phyloP scores from a whole-genome alignment of 257 asterid species.

The Solanum appendiculatum region DNA sequence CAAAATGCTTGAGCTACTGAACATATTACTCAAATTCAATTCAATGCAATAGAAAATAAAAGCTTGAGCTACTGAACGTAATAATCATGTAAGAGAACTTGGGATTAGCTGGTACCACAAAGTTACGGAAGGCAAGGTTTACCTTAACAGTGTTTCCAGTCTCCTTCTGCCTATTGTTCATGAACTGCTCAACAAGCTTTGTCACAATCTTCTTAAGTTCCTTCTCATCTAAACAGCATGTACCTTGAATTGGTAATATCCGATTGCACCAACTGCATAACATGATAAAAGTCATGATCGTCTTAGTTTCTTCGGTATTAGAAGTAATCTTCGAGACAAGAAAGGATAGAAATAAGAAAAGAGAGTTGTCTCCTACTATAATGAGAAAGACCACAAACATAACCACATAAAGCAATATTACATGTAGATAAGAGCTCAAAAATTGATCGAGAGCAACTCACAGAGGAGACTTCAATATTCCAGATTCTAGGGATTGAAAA shows the following conservation, averaged over 20 bases:
- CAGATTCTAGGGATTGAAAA: conserved; percentile 22
- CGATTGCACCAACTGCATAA: conserved; percentile 45
- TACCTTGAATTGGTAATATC: conserved; percentile 39
- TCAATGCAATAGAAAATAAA: neutral
- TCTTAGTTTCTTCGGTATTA: neutral
- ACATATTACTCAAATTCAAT: neutral
- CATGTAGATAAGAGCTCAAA: neutral
- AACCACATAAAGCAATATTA: neutral
- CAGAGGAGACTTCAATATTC: conserved; percentile 27
- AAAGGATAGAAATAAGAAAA: neutral
- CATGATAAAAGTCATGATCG: neutral
- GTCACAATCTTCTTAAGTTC: conserved; percentile 18
- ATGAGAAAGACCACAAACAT: neutral
- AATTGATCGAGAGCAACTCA: conserved; percentile 2
- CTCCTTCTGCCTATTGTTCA: conserved; percentile 10
- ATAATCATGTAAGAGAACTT: neutral
- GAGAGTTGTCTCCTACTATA: neutral
- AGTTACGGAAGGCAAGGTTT: neutral
- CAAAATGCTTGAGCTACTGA: neutral
- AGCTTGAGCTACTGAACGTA: neutral
- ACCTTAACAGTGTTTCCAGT: conserved; percentile 27
- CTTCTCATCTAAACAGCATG: conserved; percentile 31
- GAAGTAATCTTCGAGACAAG: neutral
- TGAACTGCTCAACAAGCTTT: conserved; percentile 26
- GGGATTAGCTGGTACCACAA: neutral